Percentiles rank a stretch among this genome's conserved stretches.
phyloP scores from a whole-genome alignment of 202 grass and related monocot species.

The Panicum hallii region DNA sequence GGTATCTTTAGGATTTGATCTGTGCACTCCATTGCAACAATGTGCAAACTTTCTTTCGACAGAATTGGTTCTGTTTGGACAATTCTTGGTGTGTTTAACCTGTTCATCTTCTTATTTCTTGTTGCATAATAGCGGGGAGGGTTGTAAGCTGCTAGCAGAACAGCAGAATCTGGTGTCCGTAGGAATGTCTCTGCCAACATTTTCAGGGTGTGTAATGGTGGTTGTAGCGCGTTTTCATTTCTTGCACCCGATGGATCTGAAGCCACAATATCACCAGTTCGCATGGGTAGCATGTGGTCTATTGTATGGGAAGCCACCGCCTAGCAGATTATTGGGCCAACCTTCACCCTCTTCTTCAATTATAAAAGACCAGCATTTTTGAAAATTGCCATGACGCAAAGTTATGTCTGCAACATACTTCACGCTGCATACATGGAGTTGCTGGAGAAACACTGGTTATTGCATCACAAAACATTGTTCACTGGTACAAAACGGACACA shows the following conservation, averaged over 20 bases:
- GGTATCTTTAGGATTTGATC: neutral
- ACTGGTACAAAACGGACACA: conserved; percentile 11
- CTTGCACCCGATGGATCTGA: neutral
- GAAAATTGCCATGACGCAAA: neutral
- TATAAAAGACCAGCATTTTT: neutral
- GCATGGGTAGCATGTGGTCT: neutral
- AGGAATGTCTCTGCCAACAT: neutral
- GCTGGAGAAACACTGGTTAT: conserved; percentile 19
- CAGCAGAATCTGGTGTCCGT: neutral
- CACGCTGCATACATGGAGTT: neutral
- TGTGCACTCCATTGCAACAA: neutral
- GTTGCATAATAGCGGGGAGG: neutral
- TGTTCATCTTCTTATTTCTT: neutral
- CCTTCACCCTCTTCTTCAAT: neutral
- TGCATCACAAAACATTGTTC: conserved; percentile 27
- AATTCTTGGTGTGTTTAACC: neutral
- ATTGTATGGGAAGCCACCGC: neutral
- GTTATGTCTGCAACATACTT: neutral
- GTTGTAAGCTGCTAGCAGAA: neutral
- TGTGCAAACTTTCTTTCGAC: neutral
- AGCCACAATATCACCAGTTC: neutral
- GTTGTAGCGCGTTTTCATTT: neutral
- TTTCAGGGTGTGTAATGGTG: neutral
- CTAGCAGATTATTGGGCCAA: neutral
- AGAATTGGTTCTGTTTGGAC: neutral